Evolutionary conservation across 805 yeast species (phyloP), one percentile per base, ranked within the genome.

Genomic region (Cyberlindnera euphorbiiphila): DNA sequence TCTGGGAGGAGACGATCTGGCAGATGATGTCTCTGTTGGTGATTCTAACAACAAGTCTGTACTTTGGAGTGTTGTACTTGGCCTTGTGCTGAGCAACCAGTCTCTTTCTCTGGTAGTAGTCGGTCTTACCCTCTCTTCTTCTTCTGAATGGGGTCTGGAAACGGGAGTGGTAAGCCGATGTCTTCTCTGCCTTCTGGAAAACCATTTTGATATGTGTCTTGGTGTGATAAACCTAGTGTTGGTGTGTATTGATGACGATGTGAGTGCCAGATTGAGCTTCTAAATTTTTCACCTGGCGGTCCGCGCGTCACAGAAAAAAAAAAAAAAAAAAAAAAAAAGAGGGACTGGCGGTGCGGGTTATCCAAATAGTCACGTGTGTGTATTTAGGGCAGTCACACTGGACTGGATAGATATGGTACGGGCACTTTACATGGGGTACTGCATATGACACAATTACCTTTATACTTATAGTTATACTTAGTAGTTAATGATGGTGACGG

Each of bases 71-170:
- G 84, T 80, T 82, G 94, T 93, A 93, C 81, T 93, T 93, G 69
- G 96, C 96, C 89, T 93, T 93, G 93, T 91, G 96, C 79, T 93
- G 98, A 64, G 97, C 79, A 65, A 93, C 93, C 68, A 93, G 78
- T 78, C 98, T 88, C 95, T 93, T 93, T 83, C 98, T 89, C 72
- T 93, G 96, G 82, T 89, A 93, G 95, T 89, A 93, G 73, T 93
- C 98, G 68, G 98, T 93, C 82, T 93, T 93, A 78, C 98, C 98
- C 78, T 93, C 97, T 71, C 95, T 86, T 85, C 98, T 86, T 82
- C 98, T 89, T 75, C 98, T 88, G 96, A 89, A 93, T 57, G 98
- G 97, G 71, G 98, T 93, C 80, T 93, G 98, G 95, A 81, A 93
- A 72, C 98, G 89, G 67, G 97, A 88, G 80, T 80, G 86, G 91